Conservation (phyloP, 352 stramenopile genomes). For the Pythium aristosporum region DNA sequence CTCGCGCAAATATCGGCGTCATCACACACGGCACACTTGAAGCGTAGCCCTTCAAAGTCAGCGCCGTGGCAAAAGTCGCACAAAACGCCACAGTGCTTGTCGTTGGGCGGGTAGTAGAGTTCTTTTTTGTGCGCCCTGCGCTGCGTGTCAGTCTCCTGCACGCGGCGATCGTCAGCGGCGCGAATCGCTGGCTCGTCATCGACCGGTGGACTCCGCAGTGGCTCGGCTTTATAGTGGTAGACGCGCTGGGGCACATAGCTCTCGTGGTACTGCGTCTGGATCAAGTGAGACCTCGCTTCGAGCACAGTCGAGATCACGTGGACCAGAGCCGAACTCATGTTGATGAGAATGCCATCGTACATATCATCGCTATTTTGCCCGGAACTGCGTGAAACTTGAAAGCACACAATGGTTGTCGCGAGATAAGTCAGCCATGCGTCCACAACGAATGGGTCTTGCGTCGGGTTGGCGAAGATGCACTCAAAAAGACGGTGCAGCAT, state of each 20-base stretch:
- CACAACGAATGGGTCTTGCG: conserved; percentile 48
- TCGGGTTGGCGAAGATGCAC: conserved; percentile 30
- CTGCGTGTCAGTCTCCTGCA: conserved; percentile 13
- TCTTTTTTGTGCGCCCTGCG: conserved; percentile 1
- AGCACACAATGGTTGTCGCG: conserved; percentile 30
- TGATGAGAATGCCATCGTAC: conserved; percentile 70
- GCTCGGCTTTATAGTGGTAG: conserved; percentile 31
- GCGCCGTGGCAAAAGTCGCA: conserved; percentile 66
- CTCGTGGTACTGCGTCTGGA: conserved; percentile 61
- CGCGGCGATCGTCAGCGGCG: conserved; percentile 12
- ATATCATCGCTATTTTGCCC: conserved; percentile 46
- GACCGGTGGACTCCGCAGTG: conserved; percentile 16
- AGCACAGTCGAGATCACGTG: conserved; percentile 40
- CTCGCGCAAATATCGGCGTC: conserved; percentile 70
- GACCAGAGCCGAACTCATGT: conserved; percentile 54
- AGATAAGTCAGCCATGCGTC: conserved; percentile 67
- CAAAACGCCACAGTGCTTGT: conserved; percentile 61
- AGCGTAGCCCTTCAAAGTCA: conserved; percentile 55
- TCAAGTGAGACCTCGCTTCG: conserved; percentile 22
- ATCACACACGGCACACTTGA: conserved; percentile 72
- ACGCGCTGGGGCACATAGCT: conserved; percentile 44
- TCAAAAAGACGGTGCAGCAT: conserved; percentile 34
- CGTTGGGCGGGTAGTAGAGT: conserved; percentile 51
- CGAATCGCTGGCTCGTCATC: conserved; percentile 11
- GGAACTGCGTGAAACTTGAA: conserved; percentile 42